phyloP scores from a whole-genome alignment of 805 yeast genomes.

The Candida nitratophila region DNA sequence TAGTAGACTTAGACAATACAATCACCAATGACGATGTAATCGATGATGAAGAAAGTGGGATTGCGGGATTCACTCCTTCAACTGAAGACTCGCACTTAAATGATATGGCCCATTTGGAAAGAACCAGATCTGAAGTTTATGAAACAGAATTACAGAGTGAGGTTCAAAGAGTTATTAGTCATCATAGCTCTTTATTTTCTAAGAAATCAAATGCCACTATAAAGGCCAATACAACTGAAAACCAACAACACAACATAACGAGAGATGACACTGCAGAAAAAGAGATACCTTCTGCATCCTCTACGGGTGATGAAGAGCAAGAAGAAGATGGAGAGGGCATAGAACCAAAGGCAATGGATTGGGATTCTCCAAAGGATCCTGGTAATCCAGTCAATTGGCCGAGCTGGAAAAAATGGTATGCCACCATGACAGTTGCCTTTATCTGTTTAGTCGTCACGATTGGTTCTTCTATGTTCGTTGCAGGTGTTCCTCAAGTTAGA shows the following conservation, averaged over 20 bases:
- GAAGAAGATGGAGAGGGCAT: constrained; percentile 23
- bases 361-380: constrained; percentile 59
- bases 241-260: neutral
- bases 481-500: constrained; percentile 52
- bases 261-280: constrained; percentile 5
- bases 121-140: constrained; percentile 11
- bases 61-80: neutral
- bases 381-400: constrained; percentile 71
- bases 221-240: neutral
- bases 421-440: constrained; percentile 57
- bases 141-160: constrained; percentile 17
- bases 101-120: neutral
- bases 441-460: constrained; percentile 65
- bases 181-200: constrained; percentile 12
- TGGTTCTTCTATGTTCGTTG: constrained; percentile 68
- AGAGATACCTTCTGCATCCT: constrained; percentile 1
- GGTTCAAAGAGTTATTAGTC: constrained; percentile 14
- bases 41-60: neutral
- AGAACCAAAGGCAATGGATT: constrained; percentile 37
- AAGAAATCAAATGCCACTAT: neutral
- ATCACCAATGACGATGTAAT: neutral
- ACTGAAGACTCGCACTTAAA: neutral
- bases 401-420: constrained; percentile 50
- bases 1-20: too few relatives aligned
- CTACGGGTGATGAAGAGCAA: constrained; percentile 10